A percentile compares a stretch with the other conserved stretches of the same genome.
phyloP scores from a whole-genome alignment of 306 rosid genomes.

The Erythrophleum fordii region DNA sequence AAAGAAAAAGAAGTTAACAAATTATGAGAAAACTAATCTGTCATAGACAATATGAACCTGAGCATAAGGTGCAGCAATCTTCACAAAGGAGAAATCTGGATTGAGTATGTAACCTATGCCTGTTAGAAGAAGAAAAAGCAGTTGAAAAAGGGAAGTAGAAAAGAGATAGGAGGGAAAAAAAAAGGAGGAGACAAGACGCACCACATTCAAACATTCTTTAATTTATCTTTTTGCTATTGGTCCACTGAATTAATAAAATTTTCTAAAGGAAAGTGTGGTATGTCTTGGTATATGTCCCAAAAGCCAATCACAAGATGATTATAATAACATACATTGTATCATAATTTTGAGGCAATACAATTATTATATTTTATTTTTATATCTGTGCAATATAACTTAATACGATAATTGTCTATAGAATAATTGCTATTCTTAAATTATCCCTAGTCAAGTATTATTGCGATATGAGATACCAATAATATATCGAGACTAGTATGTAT shows the following conservation, averaged over 20 bases:
- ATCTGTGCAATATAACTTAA: too few species aligned
- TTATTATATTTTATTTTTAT: too few species aligned
- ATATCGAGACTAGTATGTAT: too few species aligned
- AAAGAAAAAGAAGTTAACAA: background rate
- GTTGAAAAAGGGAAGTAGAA: background rate
- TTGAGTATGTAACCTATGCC: slow-evolving; percentile 84
- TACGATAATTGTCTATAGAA: too few species aligned
- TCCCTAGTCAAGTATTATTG: too few species aligned
- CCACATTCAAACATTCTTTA: too few species aligned
- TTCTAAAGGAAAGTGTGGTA: background rate
- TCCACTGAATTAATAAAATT: background rate
- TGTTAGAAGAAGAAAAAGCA: slow-evolving; percentile 39
- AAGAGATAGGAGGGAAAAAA: background rate
- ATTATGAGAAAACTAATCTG: background rate
- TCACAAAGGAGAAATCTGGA: slow-evolving; percentile 87
- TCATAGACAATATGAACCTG: slow-evolving; percentile 58
- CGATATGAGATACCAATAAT: too few species aligned
- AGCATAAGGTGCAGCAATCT: slow-evolving; percentile 96
- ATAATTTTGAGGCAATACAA: too few species aligned
- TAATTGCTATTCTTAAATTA: too few species aligned
- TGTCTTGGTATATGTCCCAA: too few species aligned
- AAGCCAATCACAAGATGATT: too few species aligned
- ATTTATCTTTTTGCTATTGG: slow-evolving; percentile 1
- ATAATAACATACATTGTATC: too few species aligned
- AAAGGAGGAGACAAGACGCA: background rate